phyloP scores from a whole-genome alignment of 2,329 filamentous ascomycete species.

The Colletotrichum eremochloae region DNA sequence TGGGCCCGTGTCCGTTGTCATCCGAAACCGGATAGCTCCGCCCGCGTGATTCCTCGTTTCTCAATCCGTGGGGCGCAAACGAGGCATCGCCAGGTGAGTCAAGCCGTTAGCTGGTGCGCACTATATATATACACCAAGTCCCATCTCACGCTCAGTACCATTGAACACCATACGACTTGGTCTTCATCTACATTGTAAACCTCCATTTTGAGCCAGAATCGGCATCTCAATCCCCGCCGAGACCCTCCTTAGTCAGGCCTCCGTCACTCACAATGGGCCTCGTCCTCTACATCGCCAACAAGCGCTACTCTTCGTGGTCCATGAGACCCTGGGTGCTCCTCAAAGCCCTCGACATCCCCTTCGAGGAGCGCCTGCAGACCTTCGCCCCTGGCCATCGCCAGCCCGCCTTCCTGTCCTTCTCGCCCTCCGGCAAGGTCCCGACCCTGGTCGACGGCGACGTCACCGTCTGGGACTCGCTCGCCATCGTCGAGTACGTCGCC shows the following conservation, averaged over 20 bases:
- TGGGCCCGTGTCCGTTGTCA: constrained; percentile 4
- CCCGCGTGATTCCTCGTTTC: not conserved
- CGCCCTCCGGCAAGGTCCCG: constrained; percentile 58
- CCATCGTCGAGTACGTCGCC: constrained; percentile 62
- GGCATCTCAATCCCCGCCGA: not conserved
- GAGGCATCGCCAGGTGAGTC: constrained; percentile 25
- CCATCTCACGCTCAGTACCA: not conserved
- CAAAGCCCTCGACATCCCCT: constrained; percentile 58
- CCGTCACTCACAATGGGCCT: constrained; percentile 50
- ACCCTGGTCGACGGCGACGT: constrained; percentile 52
- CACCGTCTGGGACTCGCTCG: constrained; percentile 60
- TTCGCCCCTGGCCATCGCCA: constrained; percentile 51
- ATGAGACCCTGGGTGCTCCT: constrained; percentile 62
- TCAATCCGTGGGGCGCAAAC: not conserved
- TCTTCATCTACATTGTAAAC: too few species aligned
- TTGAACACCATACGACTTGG: not conserved
- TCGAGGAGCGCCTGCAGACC: constrained; percentile 55
- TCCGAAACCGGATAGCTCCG: not conserved
- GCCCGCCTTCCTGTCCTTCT: constrained; percentile 54
- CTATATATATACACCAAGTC: not conserved
- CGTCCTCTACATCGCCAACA: constrained; percentile 58
- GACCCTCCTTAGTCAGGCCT: not conserved
- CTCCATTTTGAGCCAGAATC: not conserved
- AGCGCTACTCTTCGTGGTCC: constrained; percentile 62
- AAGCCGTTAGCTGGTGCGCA: not conserved